A percentile compares a stretch with the other conserved stretches of the same genome.
These are phyloP conservation scores for Hymenoscyphus albidus DNA, from an alignment of 2,329 filamentous ascomycete species.

Conservation along the genomic window DNA sequence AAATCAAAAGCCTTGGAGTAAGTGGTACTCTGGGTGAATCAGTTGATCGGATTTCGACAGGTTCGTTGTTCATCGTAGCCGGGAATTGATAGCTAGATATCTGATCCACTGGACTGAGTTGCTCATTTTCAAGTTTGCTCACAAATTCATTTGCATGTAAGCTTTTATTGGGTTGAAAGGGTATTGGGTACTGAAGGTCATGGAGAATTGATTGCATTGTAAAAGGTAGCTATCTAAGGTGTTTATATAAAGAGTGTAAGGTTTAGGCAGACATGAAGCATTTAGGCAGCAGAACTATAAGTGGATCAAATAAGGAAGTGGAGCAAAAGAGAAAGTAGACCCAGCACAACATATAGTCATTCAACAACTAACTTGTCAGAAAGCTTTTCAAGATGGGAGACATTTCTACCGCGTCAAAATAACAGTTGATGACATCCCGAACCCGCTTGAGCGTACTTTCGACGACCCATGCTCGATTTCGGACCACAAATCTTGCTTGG, in stretches of 20 bases:
- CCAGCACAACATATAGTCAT: no score
- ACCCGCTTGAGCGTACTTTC: neutral
- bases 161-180: no score
- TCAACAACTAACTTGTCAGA: neutral
- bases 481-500: constrained; percentile 1
- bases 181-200: no score
- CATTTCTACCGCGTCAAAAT: neutral
- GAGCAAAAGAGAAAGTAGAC: no score
- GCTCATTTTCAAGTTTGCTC: neutral
- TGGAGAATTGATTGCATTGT: no score
- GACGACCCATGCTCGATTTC: neutral
- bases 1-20: neutral
- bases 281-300: no score
- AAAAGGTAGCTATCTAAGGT: no score
- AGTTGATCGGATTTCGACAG: neutral
- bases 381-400: neutral
- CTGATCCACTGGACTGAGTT: neutral
- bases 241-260: no score
- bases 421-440: neutral
- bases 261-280: no score
- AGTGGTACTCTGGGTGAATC: neutral
- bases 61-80: neutral
- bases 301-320: no score
- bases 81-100: neutral
- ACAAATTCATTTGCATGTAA: neutral